A percentile compares a stretch with the other conserved stretches of the same genome.
phyloP scores from a whole-genome alignment of 2,329 filamentous ascomycete genomes.

The Parafenestella ontariensis region DNA sequence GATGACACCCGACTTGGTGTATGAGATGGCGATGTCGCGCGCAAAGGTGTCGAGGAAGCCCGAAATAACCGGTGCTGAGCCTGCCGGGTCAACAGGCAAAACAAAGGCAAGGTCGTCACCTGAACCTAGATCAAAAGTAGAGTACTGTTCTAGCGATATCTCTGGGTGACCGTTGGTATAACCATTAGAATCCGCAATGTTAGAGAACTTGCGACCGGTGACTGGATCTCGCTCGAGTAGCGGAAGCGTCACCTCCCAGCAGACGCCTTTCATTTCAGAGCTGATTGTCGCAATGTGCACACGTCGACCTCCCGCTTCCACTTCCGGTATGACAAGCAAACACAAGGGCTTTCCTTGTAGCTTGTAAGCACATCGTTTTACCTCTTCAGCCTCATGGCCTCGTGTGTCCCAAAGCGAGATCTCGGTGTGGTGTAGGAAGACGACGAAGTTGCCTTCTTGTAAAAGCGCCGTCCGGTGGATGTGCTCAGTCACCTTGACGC shows the following conservation, averaged over 20 bases:
- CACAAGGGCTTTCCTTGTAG: slow-evolving; percentile 77
- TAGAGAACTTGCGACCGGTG: slow-evolving; percentile 38
- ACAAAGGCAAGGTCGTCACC: slow-evolving; percentile 64
- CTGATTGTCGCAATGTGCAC: slow-evolving; percentile 82
- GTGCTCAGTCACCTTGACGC: slow-evolving; percentile 70
- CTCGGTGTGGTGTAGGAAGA: slow-evolving; percentile 76
- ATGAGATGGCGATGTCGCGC: slow-evolving; percentile 84
- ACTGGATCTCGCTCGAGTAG: slow-evolving; percentile 39
- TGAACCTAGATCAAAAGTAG: slow-evolving; percentile 70
- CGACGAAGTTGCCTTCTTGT: slow-evolving; percentile 76
- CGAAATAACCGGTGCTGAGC: slow-evolving; percentile 72
- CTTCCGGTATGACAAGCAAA: slow-evolving; percentile 75
- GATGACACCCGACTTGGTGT: slow-evolving; percentile 75
- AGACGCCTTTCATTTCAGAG: slow-evolving; percentile 77
- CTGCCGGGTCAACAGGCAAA: slow-evolving; percentile 85
- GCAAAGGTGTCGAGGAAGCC: slow-evolving; percentile 87
- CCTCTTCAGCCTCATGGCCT: slow-evolving; percentile 61
- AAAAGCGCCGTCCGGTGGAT: slow-evolving; percentile 83
- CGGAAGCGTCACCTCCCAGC: slow-evolving; percentile 78
- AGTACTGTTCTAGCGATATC: slow-evolving; percentile 69
- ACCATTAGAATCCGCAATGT: slow-evolving; percentile 29
- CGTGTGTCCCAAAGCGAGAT: slow-evolving; percentile 84
- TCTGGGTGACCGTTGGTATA: slow-evolving; percentile 39
- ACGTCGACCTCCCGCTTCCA: slow-evolving; percentile 58
- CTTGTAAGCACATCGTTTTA: slow-evolving; percentile 66